Evolutionary conservation across 1,284 basidiomycete genomes (phyloP).

Genomic region (Tetrapyrgos nigripes): DNA sequence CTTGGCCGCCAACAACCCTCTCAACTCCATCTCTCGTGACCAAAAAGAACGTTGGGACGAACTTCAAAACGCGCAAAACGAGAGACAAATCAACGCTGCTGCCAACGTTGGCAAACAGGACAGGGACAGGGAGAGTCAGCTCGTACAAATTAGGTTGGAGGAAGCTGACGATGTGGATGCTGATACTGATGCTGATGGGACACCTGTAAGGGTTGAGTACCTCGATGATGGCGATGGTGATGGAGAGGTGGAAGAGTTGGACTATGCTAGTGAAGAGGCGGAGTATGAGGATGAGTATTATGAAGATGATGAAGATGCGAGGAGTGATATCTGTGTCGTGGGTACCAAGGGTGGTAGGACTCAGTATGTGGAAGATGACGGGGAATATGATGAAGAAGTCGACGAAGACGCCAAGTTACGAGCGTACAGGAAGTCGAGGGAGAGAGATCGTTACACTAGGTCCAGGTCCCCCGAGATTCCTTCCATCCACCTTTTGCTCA

Average conservation of each 20-base stretch:
- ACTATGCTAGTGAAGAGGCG: constrained; percentile 21
- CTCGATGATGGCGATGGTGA: constrained; percentile 21
- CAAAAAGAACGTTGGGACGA: neutral
- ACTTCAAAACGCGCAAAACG: neutral
- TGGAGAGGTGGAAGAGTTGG: constrained; percentile 32
- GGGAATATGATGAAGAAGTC: constrained; percentile 3
- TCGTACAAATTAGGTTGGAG: constrained; percentile 25
- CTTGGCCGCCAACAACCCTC: constrained; percentile 23
- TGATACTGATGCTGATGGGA: constrained; percentile 35
- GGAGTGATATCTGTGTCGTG: neutral
- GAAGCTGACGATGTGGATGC: constrained; percentile 24
- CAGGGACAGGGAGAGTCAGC: neutral
- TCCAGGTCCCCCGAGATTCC: neutral
- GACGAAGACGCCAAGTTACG: constrained; percentile 1
- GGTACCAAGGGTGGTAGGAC: too few relatives aligned
- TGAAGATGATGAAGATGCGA: constrained; percentile 11
- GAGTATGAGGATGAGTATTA: constrained; percentile 34
- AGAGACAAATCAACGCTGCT: neutral
- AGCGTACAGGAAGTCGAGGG: neutral
- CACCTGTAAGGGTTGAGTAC: constrained; percentile 29
- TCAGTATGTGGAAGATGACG: neutral
- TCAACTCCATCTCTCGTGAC: neutral
- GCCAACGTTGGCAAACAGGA: neutral
- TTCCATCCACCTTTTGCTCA: neutral
- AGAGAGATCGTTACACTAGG: neutral